Evolutionary conservation across 331 rosid genomes (phyloP), one percentile per base, ranked within the genome.

Genomic region (Pyracantha coccinea): DNA sequence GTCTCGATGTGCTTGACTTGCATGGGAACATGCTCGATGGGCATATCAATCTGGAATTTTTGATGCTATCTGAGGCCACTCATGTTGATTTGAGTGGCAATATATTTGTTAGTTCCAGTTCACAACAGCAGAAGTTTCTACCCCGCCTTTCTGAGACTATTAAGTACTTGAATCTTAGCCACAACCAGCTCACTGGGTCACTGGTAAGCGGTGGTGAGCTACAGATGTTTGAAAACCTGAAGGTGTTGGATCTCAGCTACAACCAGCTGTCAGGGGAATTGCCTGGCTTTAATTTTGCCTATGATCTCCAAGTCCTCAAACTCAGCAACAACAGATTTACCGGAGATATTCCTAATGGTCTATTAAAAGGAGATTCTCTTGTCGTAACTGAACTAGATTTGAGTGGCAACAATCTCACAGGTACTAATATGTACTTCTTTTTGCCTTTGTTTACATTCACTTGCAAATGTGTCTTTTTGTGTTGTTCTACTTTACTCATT

Each of bases 401-500:
- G 96, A 95, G 99, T 70, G 96, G 83, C 88, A 95, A 95, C 85
- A 90, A 95, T 74, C 97, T 95, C 74, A 83, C 99, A 85, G 99
- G 99, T 95, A 84, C 44, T 58, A 75, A 23, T 15, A 38, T n/a
- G 5, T 64, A 8, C 31, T 62, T 77, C 69, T 31, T 16, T 79
- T 59, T 59, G 8, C 74, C 52, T 38, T 73, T 66, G 47, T 74
- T n/a, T n/a, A n/a, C n/a, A n/a, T n/a, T n/a, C n/a, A n/a, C n/a
- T n/a, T 41, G 1, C 17, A 54, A 81, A 72, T 55, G 71, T 57
- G 44, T 75, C n/a, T n/a, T 23, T 15, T 5, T 83, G 47, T 13
- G 35, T 27, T 73, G 44, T 58, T 28, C 38, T 64, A 16, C 20
- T 62, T 32, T 69, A 32, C 53, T 63, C 28, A 32, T 24, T 71